A percentile compares a stretch with the other conserved stretches of the same genome.
Conservation (phyloP, 208 protist species). For the Trichomonas gallinae region DNA sequence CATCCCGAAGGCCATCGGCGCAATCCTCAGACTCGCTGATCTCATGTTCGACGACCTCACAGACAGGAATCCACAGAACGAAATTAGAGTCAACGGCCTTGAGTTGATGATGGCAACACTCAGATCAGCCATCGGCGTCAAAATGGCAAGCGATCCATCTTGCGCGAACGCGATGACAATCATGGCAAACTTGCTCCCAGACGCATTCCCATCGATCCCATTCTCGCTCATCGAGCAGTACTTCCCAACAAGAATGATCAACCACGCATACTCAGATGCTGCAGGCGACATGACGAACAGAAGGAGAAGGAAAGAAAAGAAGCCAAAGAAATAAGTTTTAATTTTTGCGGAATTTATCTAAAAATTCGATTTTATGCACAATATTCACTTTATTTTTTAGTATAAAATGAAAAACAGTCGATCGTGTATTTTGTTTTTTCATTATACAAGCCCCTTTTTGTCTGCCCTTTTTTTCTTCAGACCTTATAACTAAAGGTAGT, state of each 20-base stretch:
- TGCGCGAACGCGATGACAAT: not conserved
- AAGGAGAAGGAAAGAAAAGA: no score
- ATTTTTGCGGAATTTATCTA: no score
- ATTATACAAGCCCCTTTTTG: no score
- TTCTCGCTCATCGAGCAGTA: not conserved
- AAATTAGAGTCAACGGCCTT: not conserved
- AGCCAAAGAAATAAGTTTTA: no score
- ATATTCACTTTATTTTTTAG: no score
- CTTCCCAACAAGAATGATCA: not conserved
- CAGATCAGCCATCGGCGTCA: not conserved
- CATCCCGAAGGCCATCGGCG: not conserved
- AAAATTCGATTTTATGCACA: no score
- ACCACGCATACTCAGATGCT: not conserved
- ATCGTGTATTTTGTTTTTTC: no score
- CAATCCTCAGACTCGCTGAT: not conserved
- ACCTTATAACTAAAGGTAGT: no score
- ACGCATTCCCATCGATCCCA: not conserved
- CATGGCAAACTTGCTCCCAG: not conserved
- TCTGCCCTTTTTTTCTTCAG: no score
- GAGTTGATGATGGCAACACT: not conserved
- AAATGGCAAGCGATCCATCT: no score
- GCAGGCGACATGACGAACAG: not conserved
- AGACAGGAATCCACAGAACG: not conserved
- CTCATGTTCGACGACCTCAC: not conserved
- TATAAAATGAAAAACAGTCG: no score